Conservation (phyloP, 1,284 basidiomycete species). For the Fomitopsis betulina region DNA sequence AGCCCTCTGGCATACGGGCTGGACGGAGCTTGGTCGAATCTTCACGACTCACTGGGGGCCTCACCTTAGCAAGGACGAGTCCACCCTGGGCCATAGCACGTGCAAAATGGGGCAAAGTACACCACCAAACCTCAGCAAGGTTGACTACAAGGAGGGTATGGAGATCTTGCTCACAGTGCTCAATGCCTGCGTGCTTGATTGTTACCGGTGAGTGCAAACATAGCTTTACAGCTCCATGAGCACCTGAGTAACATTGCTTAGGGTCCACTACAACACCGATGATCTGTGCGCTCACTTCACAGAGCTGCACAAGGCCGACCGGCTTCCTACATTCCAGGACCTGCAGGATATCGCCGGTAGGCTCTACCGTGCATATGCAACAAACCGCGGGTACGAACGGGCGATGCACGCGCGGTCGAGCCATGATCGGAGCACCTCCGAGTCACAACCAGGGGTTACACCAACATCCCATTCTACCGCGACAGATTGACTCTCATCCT, state of each 20-base stretch:
- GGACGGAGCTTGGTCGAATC: not conserved
- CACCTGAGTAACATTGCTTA: not conserved
- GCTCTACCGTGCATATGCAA: not conserved
- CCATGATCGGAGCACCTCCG: not conserved
- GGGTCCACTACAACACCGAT: not conserved
- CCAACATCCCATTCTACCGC: too few relatives aligned
- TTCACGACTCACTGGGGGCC: not conserved
- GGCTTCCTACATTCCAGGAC: not conserved
- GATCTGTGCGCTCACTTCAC: not conserved
- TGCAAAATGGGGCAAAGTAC: not conserved
- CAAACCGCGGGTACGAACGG: not conserved
- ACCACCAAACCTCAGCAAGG: slow-evolving; percentile 11
- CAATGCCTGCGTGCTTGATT: slow-evolving; percentile 25
- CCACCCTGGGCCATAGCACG: not conserved
- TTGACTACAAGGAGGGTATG: slow-evolving; percentile 25
- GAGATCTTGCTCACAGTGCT: slow-evolving; percentile 20
- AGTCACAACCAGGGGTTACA: too few relatives aligned
- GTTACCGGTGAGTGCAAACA: slow-evolving; percentile 23
- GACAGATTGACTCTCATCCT: not conserved
- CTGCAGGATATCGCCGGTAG: not conserved
- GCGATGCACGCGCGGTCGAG: not conserved
- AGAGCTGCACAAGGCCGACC: not conserved
- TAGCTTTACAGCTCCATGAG: not conserved
- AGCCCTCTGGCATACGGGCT: not conserved
- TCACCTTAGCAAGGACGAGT: not conserved